Evolutionary conservation across 2,329 filamentous ascomycete species (phyloP).

Genomic region (Cordyceps sp.): DNA sequence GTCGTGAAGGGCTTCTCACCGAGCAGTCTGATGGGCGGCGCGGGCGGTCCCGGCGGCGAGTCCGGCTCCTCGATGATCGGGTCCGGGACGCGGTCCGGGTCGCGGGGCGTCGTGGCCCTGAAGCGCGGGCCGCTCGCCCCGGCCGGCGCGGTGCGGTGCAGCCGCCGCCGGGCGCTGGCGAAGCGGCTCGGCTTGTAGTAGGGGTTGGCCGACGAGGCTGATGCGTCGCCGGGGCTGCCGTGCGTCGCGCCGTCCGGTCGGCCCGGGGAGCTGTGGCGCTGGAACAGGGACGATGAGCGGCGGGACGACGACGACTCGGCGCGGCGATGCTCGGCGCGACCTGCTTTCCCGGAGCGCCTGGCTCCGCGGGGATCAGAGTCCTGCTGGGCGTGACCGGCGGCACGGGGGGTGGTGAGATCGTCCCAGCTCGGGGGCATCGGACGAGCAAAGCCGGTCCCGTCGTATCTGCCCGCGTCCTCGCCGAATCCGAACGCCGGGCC

Average conservation of each 20-base stretch:
- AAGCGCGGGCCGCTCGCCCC: background rate
- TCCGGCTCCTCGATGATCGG: conserved; percentile 18
- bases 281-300: too few species aligned
- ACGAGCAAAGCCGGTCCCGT: too few species aligned
- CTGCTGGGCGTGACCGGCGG: too few species aligned
- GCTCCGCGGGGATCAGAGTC: too few species aligned
- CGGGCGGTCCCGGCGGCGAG: conserved; percentile 10
- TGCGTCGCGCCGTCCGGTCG: background rate
- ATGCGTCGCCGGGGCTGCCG: conserved; percentile 9
- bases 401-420: too few species aligned
- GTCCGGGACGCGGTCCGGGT: conserved; percentile 9
- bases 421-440: too few species aligned
- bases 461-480: too few species aligned
- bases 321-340: too few species aligned
- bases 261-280: background rate
- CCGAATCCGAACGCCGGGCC: conserved; percentile 1
- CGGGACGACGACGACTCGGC: too few species aligned
- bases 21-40: conserved; percentile 10
- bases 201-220: conserved; percentile 13
- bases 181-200: conserved; percentile 15
- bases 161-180: background rate
- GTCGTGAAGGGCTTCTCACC: too few species aligned
- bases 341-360: too few species aligned
- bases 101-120: background rate
- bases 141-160: background rate